A percentile compares a stretch with the other conserved stretches of the same genome.
phyloP scores from a whole-genome alignment of 176 grass and related monocot species.

The Hsuehochloa calcarea region DNA sequence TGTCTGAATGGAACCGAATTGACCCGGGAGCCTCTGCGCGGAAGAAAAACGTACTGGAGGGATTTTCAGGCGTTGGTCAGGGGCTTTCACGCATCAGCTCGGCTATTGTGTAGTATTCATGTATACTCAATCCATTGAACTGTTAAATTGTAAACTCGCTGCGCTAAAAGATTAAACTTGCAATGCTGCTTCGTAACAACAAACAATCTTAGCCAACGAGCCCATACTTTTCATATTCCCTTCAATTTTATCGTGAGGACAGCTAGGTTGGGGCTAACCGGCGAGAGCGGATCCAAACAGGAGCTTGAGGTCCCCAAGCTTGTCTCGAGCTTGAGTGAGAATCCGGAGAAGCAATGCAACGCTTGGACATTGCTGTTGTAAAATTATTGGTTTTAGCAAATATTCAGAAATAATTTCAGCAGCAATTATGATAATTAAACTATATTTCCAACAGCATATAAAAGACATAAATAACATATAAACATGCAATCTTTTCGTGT shows the following conservation, averaged over 20 bases:
- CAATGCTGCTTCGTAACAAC: not conserved
- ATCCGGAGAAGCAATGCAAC: slow-evolving; percentile 14
- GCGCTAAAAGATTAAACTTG: not conserved
- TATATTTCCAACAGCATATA: no score
- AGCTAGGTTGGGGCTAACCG: not conserved
- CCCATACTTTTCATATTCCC: not conserved
- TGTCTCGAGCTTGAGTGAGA: slow-evolving; percentile 10
- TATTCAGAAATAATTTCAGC: no score
- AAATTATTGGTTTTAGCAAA: no score
- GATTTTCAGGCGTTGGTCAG: not conserved
- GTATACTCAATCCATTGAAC: not conserved
- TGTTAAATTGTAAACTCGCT: not conserved
- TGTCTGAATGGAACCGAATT: not conserved
- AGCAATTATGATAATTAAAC: no score
- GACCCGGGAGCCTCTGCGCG: no score
- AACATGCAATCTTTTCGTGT: no score
- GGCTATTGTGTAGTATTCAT: not conserved
- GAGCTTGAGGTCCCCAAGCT: not conserved
- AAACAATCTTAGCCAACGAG: not conserved
- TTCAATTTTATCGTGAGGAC: not conserved
- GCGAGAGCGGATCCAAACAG: not conserved
- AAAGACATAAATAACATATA: no score
- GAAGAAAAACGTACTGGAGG: not conserved
- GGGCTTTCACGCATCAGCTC: not conserved
- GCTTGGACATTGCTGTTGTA: not conserved